phyloP scores from a whole-genome alignment of 352 stramenopile species.

The Globisporangium paroecandrum region DNA sequence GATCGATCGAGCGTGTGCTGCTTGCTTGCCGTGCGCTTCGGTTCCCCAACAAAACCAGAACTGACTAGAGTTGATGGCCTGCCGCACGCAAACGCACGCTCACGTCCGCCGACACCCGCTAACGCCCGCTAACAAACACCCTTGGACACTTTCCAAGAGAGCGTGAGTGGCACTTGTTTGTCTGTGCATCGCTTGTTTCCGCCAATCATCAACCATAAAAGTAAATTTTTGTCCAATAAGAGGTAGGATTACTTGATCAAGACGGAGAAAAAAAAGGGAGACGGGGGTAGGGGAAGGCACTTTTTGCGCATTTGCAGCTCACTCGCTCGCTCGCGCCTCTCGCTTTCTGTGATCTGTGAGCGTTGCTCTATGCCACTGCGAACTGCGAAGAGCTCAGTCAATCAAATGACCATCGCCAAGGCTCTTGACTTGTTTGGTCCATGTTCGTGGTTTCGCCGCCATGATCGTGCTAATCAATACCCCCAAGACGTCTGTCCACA shows the following conservation, averaged over 20 bases:
- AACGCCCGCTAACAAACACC: not conserved
- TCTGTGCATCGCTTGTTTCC: not conserved
- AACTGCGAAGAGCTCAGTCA: not conserved
- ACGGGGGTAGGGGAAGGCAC: not conserved
- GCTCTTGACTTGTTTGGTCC: too few relatives aligned
- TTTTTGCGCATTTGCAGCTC: not conserved
- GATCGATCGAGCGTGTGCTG: conserved; percentile 3
- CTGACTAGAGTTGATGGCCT: conserved; percentile 35
- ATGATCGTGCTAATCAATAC: too few relatives aligned
- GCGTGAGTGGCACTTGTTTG: not conserved
- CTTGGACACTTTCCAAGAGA: not conserved
- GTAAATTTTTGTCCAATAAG: not conserved
- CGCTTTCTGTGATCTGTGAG: not conserved
- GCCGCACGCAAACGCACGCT: not conserved
- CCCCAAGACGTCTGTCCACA: too few relatives aligned
- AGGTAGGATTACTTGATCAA: not conserved
- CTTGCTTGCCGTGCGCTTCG: conserved; percentile 13
- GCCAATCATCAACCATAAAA: not conserved
- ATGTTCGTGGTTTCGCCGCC: too few relatives aligned
- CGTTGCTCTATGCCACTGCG: conserved; percentile 3
- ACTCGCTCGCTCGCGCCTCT: not conserved
- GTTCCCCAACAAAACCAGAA: conserved; percentile 56
- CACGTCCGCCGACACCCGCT: not conserved
- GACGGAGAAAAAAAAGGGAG: not conserved
- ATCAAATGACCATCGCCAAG: not conserved